phyloP scores from a whole-genome alignment of 2,329 filamentous ascomycete species.

The Fusarium floridanum region DNA sequence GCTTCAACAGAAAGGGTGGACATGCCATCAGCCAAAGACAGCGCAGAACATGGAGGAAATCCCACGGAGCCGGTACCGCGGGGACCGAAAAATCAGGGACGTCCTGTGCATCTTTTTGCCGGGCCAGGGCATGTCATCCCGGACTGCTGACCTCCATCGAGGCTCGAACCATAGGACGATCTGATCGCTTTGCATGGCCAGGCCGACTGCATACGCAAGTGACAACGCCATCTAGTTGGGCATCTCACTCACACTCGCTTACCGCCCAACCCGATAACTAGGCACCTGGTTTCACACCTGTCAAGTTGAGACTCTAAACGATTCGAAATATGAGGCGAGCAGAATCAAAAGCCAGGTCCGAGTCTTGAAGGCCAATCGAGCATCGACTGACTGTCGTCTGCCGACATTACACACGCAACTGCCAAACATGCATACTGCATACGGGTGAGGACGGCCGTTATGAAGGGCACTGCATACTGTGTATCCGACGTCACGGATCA shows the following conservation, averaged over 20 bases:
- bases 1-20: constrained; percentile 16
- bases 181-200: constrained; percentile 33
- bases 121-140: constrained; percentile 28
- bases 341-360: constrained; percentile 15
- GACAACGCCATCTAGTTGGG: constrained; percentile 29
- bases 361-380: neutral
- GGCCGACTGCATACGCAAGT: constrained; percentile 36
- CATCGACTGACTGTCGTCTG: neutral
- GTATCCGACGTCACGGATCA: constrained; percentile 15
- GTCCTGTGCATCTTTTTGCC: constrained; percentile 20
- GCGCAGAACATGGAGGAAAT: neutral
- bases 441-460: constrained; percentile 13
- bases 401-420: constrained; percentile 11
- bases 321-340: constrained; percentile 27
- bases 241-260: constrained; percentile 31
- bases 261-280: constrained; percentile 32
- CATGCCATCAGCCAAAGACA: constrained; percentile 13
- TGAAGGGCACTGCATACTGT: constrained; percentile 11
- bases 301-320: constrained; percentile 14
- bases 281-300: constrained; percentile 1
- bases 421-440: constrained; percentile 23
- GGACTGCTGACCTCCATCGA: constrained; percentile 30
- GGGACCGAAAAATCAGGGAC: neutral
- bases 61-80: constrained; percentile 13
- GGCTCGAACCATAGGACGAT: constrained; percentile 40